Base-by-base conservation (phyloP, 768 basidiomycete species). In the Lactifluus hygrophoroides region DNA sequence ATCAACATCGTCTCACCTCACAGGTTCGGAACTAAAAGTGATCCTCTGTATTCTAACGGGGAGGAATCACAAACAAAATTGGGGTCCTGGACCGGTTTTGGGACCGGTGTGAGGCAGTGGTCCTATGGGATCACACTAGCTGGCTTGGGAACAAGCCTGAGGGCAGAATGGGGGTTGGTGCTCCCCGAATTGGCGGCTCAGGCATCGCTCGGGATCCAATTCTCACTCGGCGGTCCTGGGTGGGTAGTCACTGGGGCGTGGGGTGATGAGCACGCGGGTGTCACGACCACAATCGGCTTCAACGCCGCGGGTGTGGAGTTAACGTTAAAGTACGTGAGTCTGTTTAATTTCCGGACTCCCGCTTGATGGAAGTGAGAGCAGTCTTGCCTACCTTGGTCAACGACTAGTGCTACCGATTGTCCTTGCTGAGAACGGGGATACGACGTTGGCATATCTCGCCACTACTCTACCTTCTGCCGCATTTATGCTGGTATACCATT, bases 341-440 rank as follows among this genome's bases (percentile, higher is more conserved):
- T 44, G 60, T 58, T 61, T 51, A 54, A 25, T 56, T 44, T 61
- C 57, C 57, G 51, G 30, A 21, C 51, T 53, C 34, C 61, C 42
- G 42, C 56, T 60, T 54, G 68, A 60, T 64, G 62, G 58, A 51
- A 19, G 30, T 52, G 44, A 23, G 35, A 52, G 27, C 61, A 87
- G 86, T 57, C 66, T 81, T 47, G 69, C 73, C 34, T 81, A 84
- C 67, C 69, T 82, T 52, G 79, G 81, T 60, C 85, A 86, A 66
- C 74, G 74, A 60, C 70, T 85, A 56, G 70, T 75, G 14, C 52
- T 86, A 11, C 86, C 86, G 10, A 76, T 88, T 35, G 65, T 78
- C 16, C 72, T 88, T 50, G 79, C 84, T 0, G 70, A 75, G 30
- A 76, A 82, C 44, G 73, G 70, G 49, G 74, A 81, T 66, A 65